These are phyloP conservation scores for Colletotrichum ledebouriae DNA, from an alignment of 2,329 filamentous ascomycete species.

Conservation along the genomic window DNA sequence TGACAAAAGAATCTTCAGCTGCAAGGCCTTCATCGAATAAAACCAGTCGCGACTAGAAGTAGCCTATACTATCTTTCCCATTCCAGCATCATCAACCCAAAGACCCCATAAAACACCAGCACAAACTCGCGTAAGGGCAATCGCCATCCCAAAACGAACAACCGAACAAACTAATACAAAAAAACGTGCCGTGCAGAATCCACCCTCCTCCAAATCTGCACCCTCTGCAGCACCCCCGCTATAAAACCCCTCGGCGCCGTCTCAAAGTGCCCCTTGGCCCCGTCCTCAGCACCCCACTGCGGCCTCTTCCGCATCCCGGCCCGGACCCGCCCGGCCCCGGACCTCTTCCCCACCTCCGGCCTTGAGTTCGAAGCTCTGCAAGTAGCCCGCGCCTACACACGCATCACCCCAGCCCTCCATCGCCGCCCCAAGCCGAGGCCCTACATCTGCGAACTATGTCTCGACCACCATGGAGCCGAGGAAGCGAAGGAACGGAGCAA, in stretches of 20 bases:
- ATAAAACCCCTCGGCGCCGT: conserved; percentile 20
- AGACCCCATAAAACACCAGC: no score
- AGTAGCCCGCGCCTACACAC: conserved; percentile 20
- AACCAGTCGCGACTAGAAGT: no score
- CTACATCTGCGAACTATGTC: conserved; percentile 25
- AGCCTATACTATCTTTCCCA: no score
- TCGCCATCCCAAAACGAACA: no score
- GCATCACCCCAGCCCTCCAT: conserved; percentile 3
- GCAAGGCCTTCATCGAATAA: no score
- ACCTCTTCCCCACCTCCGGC: conserved; percentile 15
- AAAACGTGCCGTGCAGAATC: conserved; percentile 18
- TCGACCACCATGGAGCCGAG: conserved; percentile 24
- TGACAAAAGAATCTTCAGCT: no score
- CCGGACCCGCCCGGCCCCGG: conserved; percentile 9
- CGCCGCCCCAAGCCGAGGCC: conserved; percentile 15
- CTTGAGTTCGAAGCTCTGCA: conserved; percentile 30
- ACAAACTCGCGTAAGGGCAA: no score
- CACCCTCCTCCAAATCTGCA: conserved; percentile 14
- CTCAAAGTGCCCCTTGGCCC: conserved; percentile 17
- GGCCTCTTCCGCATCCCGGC: conserved; percentile 16
- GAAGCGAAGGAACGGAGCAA: conserved; percentile 16
- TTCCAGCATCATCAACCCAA: no score
- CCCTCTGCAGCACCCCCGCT: conserved; percentile 27
- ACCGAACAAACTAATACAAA: background rate
- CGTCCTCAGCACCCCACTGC: conserved; percentile 12